Percentiles rank a stretch among this genome's conserved stretches.
Evolutionary conservation across 163 green algal genomes (phyloP).

Genomic region (Volvox carteri): DNA sequence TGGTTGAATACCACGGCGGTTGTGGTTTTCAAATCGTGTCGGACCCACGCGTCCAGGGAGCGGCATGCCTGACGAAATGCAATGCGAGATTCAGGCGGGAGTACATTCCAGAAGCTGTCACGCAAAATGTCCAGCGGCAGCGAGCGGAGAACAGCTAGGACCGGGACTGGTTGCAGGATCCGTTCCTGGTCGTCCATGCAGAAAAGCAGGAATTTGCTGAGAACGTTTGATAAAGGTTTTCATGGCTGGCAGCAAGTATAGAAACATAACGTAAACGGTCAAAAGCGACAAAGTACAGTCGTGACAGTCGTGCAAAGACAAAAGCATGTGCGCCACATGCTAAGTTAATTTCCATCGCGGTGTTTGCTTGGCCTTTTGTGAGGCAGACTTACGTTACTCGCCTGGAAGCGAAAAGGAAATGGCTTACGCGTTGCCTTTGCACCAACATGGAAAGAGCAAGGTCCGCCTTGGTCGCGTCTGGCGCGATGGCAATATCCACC

Average conservation of each 20-base stretch:
- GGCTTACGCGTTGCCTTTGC: conserved; percentile 59
- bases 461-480: conserved; percentile 87
- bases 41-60: background rate
- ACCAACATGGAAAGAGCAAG: conserved; percentile 91
- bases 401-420: background rate
- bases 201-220: background rate
- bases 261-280: no score
- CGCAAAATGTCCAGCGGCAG: conserved; percentile 17
- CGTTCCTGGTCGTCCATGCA: background rate
- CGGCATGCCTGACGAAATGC: background rate
- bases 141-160: background rate
- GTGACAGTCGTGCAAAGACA: no score
- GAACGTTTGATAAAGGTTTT: no score
- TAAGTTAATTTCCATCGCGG: background rate
- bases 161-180: background rate
- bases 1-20: background rate
- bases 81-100: background rate
- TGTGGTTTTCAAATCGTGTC: background rate
- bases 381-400: background rate
- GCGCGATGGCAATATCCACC: conserved; percentile 79
- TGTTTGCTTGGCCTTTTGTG: background rate
- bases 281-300: no score
- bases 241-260: no score
- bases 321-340: background rate
- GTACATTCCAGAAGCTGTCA: background rate